Percentiles rank a stretch among this genome's conserved stretches.
Conservation (phyloP, 495 filamentous ascomycete genomes). For the Neurospora tetrasperma region DNA sequence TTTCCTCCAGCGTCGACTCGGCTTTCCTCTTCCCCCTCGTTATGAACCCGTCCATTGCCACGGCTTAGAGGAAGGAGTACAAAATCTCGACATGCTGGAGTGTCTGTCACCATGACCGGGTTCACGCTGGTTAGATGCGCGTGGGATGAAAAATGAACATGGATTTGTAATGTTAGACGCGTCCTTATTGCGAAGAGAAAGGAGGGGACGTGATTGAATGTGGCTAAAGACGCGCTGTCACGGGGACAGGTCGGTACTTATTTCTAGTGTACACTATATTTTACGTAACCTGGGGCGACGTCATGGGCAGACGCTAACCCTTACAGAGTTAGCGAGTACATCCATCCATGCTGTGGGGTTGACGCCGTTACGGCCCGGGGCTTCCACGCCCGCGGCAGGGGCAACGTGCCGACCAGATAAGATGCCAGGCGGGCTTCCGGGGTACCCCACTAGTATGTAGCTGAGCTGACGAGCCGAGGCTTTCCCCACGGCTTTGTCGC, state of each 20-base stretch:
- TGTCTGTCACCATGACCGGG: neutral
- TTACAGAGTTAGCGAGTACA: neutral
- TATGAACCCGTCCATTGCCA: slow-evolving; percentile 36
- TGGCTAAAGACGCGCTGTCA: slow-evolving; percentile 4
- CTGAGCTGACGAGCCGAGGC: neutral
- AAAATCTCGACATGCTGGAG: neutral
- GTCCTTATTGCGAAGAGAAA: neutral
- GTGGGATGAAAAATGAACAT: neutral
- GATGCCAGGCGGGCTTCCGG: neutral
- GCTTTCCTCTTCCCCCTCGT: slow-evolving; percentile 33
- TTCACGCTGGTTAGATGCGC: neutral
- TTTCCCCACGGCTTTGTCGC: neutral
- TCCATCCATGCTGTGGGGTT: neutral
- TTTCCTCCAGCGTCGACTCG: slow-evolving; percentile 2
- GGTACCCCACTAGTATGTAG: no score
- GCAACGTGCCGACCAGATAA: neutral
- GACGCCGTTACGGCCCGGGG: neutral
- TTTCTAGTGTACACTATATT: no score
- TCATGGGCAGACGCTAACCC: neutral
- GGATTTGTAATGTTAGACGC: neutral
- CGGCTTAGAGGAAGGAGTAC: neutral
- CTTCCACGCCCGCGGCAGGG: neutral
- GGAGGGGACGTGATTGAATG: neutral
- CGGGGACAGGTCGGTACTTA: slow-evolving; percentile 1
- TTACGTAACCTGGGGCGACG: neutral